Percentiles rank a stretch among this genome's conserved stretches.
These are phyloP conservation scores for Didymella glomerata DNA, from an alignment of 2,329 filamentous ascomycete species.

Conservation along the genomic window DNA sequence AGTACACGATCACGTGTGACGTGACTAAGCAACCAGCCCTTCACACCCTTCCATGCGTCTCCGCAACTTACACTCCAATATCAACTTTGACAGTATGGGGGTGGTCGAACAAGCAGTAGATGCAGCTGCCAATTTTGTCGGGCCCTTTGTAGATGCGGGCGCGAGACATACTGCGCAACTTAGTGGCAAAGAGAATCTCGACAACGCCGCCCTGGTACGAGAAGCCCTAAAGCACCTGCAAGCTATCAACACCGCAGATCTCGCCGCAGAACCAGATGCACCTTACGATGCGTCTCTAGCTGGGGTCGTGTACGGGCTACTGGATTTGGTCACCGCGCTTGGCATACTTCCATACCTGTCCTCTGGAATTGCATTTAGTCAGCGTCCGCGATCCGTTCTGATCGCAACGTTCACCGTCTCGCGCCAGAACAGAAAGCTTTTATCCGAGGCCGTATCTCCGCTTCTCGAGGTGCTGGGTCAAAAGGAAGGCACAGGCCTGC, in stretches of 20 bases:
- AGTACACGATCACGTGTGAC: neutral
- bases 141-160: conserved; percentile 38
- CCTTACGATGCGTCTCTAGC: conserved; percentile 52
- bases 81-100: conserved; percentile 32
- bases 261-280: conserved; percentile 41
- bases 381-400: conserved; percentile 48
- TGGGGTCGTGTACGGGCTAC: conserved; percentile 49
- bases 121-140: conserved; percentile 45
- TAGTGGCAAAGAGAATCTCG: conserved; percentile 14
- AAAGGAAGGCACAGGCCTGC: conserved; percentile 39
- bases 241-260: conserved; percentile 47
- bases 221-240: conserved; percentile 44
- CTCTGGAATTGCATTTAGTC: conserved; percentile 43
- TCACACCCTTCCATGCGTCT: neutral
- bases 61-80: neutral
- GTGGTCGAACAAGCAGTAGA: conserved; percentile 45
- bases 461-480: conserved; percentile 41
- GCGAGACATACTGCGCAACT: conserved; percentile 16
- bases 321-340: conserved; percentile 47
- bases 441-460: conserved; percentile 27
- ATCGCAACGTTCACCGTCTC: conserved; percentile 25
- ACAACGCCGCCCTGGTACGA: conserved; percentile 33
- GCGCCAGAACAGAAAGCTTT: conserved; percentile 18
- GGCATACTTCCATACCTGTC: conserved; percentile 50
- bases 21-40: neutral